A percentile compares a stretch with the other conserved stretches of the same genome.
Conservation (phyloP, 2,329 filamentous ascomycete genomes). For the Fusarium sp. region DNA sequence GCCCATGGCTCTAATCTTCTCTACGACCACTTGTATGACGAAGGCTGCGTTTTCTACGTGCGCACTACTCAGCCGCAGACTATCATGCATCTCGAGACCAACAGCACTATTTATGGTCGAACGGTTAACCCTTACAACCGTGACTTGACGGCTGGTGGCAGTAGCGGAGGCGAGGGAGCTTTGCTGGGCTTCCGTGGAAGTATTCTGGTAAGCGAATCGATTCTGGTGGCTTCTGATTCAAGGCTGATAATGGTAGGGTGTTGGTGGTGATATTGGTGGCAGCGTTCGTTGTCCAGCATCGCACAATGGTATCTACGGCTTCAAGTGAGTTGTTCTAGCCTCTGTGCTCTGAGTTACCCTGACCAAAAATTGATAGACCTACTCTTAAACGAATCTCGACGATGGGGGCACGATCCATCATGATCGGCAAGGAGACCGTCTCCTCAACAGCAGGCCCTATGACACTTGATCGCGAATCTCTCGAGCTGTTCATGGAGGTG, state of each 20-base stretch:
- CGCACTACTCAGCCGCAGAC: slow-evolving; percentile 77
- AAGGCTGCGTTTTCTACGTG: slow-evolving; percentile 57
- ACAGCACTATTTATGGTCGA: slow-evolving; percentile 72
- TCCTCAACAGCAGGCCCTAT: slow-evolving; percentile 49
- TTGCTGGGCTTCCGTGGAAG: slow-evolving; percentile 55
- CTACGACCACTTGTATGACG: slow-evolving; percentile 44
- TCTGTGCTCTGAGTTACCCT: fast-evolving
- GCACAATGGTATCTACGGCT: slow-evolving; percentile 51
- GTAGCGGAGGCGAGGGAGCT: slow-evolving; percentile 67
- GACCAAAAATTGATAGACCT: slow-evolving; percentile 38
- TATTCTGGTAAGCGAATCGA: slow-evolving; percentile 44
- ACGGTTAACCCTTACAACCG: slow-evolving; percentile 73
- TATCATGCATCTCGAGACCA: slow-evolving; percentile 66
- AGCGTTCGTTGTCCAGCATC: slow-evolving; percentile 53
- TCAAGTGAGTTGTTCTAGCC: slow-evolving; percentile 39
- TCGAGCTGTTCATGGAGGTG: slow-evolving; percentile 52
- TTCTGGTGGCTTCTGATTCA: fast-evolving
- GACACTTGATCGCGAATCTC: slow-evolving; percentile 48
- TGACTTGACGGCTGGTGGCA: slow-evolving; percentile 70
- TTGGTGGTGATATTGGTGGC: slow-evolving; percentile 57
- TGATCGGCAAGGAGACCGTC: slow-evolving; percentile 52
- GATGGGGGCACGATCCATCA: slow-evolving; percentile 42
- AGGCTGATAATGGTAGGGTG: slow-evolving; percentile 39
- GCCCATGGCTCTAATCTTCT: slow-evolving; percentile 49
- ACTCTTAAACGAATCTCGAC: slow-evolving; percentile 47